These are phyloP conservation scores for Quercus robur DNA, from an alignment of 306 rosid genomes.

Conservation along the genomic window DNA sequence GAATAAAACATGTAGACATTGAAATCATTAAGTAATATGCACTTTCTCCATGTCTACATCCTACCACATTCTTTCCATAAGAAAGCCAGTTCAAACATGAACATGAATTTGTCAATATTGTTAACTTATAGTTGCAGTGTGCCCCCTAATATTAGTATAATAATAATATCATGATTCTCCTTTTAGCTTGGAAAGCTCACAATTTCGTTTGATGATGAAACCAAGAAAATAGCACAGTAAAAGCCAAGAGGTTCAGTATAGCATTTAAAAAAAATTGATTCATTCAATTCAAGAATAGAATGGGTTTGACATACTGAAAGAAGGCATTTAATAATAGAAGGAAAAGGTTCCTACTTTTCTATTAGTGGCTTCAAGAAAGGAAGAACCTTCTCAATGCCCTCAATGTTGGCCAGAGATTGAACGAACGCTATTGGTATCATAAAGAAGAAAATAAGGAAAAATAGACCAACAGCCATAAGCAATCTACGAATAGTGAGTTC, in stretches of 20 bases:
- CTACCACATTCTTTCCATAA: neutral
- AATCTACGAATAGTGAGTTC: constrained; percentile 64
- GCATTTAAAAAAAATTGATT: neutral
- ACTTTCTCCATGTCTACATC: neutral
- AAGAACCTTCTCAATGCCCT: constrained; percentile 60
- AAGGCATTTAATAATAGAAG: constrained; percentile 11
- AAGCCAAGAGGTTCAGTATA: neutral
- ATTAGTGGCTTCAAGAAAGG: constrained; percentile 74
- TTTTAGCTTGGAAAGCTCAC: neutral
- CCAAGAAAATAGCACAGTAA: neutral
- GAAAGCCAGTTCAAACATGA: neutral
- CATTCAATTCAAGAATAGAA: neutral
- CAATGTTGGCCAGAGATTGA: constrained; percentile 91
- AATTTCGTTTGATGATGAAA: neutral
- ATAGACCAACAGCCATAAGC: constrained; percentile 48
- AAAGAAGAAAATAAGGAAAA: constrained; percentile 68
- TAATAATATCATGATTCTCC: neutral
- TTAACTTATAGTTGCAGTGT: neutral
- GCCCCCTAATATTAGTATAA: neutral
- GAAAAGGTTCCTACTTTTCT: constrained; percentile 53
- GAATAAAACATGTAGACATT: neutral
- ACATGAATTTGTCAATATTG: neutral
- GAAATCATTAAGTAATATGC: neutral
- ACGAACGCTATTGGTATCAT: constrained; percentile 93
- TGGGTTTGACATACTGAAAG: neutral